Evolutionary conservation across 768 basidiomycete genomes (phyloP).

Genomic region (Sarcomyxa edulis): DNA sequence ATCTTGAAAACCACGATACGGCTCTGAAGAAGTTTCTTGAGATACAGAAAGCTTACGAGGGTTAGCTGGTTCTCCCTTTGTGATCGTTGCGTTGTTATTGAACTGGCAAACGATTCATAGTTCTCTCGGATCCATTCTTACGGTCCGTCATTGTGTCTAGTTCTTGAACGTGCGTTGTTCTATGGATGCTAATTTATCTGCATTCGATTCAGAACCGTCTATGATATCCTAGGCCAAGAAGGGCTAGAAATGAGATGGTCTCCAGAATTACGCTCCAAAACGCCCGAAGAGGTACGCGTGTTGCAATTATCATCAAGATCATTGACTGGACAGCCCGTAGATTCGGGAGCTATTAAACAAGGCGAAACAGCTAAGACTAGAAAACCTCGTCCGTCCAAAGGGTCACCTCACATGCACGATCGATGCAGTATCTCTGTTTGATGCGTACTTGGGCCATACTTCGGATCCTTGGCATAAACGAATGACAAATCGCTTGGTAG

Average conservation of each 20-base stretch:
- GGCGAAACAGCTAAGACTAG: conserved; percentile 29
- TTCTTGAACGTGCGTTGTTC: not conserved
- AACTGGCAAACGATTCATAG: conserved; percentile 22
- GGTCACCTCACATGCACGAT: conserved; percentile 40
- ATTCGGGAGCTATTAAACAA: conserved; percentile 38
- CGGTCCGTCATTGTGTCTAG: conserved; percentile 46
- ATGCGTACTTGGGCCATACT: conserved; percentile 23
- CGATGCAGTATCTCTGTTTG: conserved; percentile 45
- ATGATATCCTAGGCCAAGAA: conserved; percentile 53
- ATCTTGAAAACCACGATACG: conserved; percentile 43
- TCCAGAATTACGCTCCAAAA: conserved; percentile 33
- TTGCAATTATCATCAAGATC: not conserved
- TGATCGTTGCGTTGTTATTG: conserved; percentile 1
- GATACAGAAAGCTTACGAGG: conserved; percentile 82
- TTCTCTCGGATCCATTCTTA: conserved; percentile 68
- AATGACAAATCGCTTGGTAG: conserved; percentile 29
- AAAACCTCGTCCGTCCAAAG: conserved; percentile 36
- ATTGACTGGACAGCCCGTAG: conserved; percentile 21
- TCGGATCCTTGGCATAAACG: conserved; percentile 17
- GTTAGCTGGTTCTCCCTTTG: conserved; percentile 25
- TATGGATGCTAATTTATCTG: conserved; percentile 2
- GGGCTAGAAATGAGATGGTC: conserved; percentile 41
- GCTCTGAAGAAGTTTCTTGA: conserved; percentile 68
- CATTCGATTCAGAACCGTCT: conserved; percentile 54
- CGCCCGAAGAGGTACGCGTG: conserved; percentile 40